Percentiles rank a stretch among this genome's conserved stretches.
Evolutionary conservation across 352 stramenopile genomes (phyloP).

Genomic region (Globisporangium parvum): DNA sequence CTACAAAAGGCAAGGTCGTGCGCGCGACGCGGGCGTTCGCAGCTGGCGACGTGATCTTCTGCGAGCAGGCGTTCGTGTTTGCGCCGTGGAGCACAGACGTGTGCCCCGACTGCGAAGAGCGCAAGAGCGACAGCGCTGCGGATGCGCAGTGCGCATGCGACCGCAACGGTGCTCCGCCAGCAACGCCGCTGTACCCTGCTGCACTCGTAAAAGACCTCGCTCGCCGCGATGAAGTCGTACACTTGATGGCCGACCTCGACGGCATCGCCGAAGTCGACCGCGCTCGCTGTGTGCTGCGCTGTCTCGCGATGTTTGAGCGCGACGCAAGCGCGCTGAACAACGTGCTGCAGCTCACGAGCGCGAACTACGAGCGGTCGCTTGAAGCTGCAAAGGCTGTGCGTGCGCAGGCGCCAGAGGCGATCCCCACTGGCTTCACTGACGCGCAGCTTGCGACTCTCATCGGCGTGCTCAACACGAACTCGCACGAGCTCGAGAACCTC

Average conservation of each 20-base stretch:
- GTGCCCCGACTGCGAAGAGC: slow-evolving; percentile 49
- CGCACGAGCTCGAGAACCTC: slow-evolving; percentile 68
- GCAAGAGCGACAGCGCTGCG: slow-evolving; percentile 12
- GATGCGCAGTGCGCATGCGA: slow-evolving; percentile 22
- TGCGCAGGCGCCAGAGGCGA: slow-evolving; percentile 38
- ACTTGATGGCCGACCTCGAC: slow-evolving; percentile 46
- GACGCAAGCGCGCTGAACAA: slow-evolving; percentile 35
- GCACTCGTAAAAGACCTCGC: slow-evolving; percentile 33
- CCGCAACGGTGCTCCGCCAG: slow-evolving; percentile 22
- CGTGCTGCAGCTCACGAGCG: slow-evolving; percentile 40
- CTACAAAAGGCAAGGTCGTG: slow-evolving; percentile 58
- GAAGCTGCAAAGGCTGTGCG: slow-evolving; percentile 39
- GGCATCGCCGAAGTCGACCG: slow-evolving; percentile 67
- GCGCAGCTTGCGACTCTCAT: slow-evolving; percentile 60
- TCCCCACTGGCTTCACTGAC: slow-evolving; percentile 46
- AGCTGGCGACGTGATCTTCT: slow-evolving; percentile 67
- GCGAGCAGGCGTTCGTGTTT: slow-evolving; percentile 66
- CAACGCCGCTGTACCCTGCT: slow-evolving; percentile 31
- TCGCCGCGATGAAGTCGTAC: slow-evolving; percentile 47
- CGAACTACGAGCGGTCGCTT: slow-evolving; percentile 33
- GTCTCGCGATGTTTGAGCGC: slow-evolving; percentile 48
- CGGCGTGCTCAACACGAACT: slow-evolving; percentile 69
- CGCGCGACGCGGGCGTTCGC: slow-evolving; percentile 42
- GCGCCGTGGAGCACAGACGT: slow-evolving; percentile 63
- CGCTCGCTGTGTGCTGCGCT: slow-evolving; percentile 65